These are phyloP conservation scores for Paxillus ammoniavirescens DNA, from an alignment of 768 basidiomycete species.

Conservation along the genomic window DNA sequence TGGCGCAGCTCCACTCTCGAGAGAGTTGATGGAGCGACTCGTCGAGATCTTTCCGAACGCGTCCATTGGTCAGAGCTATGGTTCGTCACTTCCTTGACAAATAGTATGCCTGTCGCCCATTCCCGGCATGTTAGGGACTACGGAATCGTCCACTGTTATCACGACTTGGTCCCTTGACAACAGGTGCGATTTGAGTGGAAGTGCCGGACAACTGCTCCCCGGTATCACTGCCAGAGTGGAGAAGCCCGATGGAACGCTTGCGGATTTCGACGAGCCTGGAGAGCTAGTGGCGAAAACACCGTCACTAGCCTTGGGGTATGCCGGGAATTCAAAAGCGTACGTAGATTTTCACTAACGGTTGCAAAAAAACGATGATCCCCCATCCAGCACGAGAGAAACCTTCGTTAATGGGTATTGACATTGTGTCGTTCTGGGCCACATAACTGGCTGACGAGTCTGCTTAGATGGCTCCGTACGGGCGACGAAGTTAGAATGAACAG, in stretches of 20 bases:
- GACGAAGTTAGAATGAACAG: constrained; percentile 68
- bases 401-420: constrained; percentile 43
- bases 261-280: constrained; percentile 56
- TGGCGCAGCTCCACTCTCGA: constrained; percentile 60
- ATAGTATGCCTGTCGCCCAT: not conserved
- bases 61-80: constrained; percentile 62
- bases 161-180: constrained; percentile 44
- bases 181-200: constrained; percentile 48
- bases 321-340: constrained; percentile 59
- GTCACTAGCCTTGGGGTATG: constrained; percentile 57
- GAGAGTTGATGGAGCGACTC: constrained; percentile 48
- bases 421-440: not conserved
- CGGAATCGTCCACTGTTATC: constrained; percentile 59
- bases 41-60: constrained; percentile 45
- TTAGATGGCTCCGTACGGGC: constrained; percentile 66
- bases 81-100: constrained; percentile 27
- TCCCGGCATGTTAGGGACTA: constrained; percentile 44
- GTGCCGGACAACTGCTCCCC: constrained; percentile 57
- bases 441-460: not conserved
- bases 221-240: constrained; percentile 57
- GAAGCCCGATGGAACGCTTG: constrained; percentile 55
- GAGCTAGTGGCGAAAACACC: constrained; percentile 63
- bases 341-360: constrained; percentile 20
- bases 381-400: constrained; percentile 46
- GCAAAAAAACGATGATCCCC: constrained; percentile 7